A percentile compares a stretch with the other conserved stretches of the same genome.
Evolutionary conservation across 139 green algal species (phyloP).

Genomic region (Tetraselmis chui): DNA sequence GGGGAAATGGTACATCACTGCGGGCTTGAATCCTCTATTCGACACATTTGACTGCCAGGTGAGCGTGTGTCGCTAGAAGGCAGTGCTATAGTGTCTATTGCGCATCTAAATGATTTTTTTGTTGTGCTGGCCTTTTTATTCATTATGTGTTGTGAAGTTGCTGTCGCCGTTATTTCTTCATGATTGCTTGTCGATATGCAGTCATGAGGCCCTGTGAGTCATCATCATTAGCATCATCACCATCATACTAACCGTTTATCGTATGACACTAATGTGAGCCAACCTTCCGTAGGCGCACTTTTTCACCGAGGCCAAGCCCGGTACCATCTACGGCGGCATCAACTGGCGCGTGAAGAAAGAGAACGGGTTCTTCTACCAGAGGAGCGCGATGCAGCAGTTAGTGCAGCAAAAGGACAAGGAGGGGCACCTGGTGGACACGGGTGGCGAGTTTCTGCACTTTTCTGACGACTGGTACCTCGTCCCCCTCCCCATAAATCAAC

Average conservation of each 20-base stretch:
- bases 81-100: not conserved
- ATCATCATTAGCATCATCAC: not conserved
- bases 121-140: not conserved
- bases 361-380: constrained; percentile 65
- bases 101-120: too few relatives aligned
- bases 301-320: constrained; percentile 24
- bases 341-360: constrained; percentile 65
- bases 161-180: constrained; percentile 40
- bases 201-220: not conserved
- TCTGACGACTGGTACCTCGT: constrained; percentile 65
- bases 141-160: not conserved
- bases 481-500: too few relatives aligned
- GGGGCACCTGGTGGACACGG: constrained; percentile 61
- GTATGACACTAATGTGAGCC: constrained; percentile 17
- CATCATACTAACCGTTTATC: not conserved
- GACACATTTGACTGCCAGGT: constrained; percentile 84
- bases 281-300: constrained; percentile 20
- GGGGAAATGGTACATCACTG: constrained; percentile 82
- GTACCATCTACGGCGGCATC: constrained; percentile 58
- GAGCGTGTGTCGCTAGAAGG: constrained; percentile 11
- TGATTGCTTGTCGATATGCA: constrained; percentile 27
- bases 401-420: constrained; percentile 40
- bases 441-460: constrained; percentile 82
- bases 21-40: constrained; percentile 77
- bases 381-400: constrained; percentile 65